Evolutionary conservation across 306 rosid genomes (phyloP), one percentile per base, ranked within the genome.

Genomic region (Alnus glutinosa): DNA sequence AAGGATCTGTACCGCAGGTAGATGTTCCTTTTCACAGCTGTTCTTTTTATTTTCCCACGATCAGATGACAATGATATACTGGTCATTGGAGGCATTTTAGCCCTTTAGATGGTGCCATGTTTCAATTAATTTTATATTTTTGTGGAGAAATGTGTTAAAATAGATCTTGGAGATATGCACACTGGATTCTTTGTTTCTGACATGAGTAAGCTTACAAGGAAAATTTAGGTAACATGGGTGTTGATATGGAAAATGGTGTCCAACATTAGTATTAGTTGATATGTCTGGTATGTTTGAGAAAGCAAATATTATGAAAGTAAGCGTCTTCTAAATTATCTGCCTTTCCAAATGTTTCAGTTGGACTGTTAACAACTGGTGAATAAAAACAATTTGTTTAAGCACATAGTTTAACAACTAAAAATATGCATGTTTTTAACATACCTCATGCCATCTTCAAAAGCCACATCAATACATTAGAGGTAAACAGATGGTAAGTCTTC

Each of bases 1-100:
- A 96, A 96, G 91, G 93, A 92, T 77, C 90, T 93, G 51, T 96
- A 91, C 80, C 94, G 97, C 55, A 91, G 98, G 99, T 96, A 89
- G 80, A 66, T 79, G 71, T 77, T 77, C 74, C 46, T 64, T 82
- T 70, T 71, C 72, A 32, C 62, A 67, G 46, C 77, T 8, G 74
- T 44, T 72, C 37, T 55, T 16, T 16, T 75, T 62, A 77, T 66
- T 73, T 54, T 82, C n/a, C 46, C 62, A 57, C 59, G 73, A 32
- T 50, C 46, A 5, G 51, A 18, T 73, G 82, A 61, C 11, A 14
- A 62, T 80, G 76, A 68, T 39, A 47, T 52, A 18, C 19, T 47
- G 59, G 51, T 79, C 11, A 13, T 28, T 54, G 59, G 59, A 54
- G 9, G 78, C 49, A 10, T 67, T 39, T 2, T 16, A 16, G 50